Evolutionary conservation across 192 early-diverging fungal genomes (phyloP), one percentile per base, ranked within the genome.

Genomic region (Coemansia erecta): DNA sequence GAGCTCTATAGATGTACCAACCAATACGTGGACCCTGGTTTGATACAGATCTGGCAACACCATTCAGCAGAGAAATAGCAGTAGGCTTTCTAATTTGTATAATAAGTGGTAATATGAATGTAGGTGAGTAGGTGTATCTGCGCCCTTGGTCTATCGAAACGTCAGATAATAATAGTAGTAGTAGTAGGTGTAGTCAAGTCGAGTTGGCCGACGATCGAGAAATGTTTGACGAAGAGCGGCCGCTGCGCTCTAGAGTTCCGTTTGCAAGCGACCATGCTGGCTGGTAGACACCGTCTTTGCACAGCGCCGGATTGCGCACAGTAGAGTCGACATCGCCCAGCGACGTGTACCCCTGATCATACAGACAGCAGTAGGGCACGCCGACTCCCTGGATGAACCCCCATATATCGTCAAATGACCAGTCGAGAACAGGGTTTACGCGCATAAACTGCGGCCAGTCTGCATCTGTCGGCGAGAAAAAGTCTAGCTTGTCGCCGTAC

Each of bases 331-430:
- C 85, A 31, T 89, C 85, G 18, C 95, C 95, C 37, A 98, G 73
- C 18, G 94, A 97, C 8, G 95, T 98, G 63, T 95, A 98, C 14
- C 92, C 93, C 65, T 85, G 62, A 63, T 98, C 92, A 60, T 98
- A 98, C 46, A 97, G 81, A 0, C 76, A 76, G 75, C 94, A 98
- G 72, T 95, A 96, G 46, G 84, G 87, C 31, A 95, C 82, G 12
- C 77, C 77, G 21, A 90, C 71, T 17, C 50, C 33, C 18, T 66
- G 63, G 53, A 95, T 76, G 58, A 85, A 91, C 1, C 81, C 75
- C 96, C 96, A 98, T 48, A 98, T 80, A 26, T 91, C 82, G 22
- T 83, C 78, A 59, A 94, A 97, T 14, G 73, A 58, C 94, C 94
- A 97, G 73, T 97, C 89, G 15, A 98, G 71, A 14, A 98, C 87